Evolutionary conservation across 371 early-diverging fungal genomes (phyloP), one percentile per base, ranked within the genome.

Genomic region (Mucor velutinosus): DNA sequence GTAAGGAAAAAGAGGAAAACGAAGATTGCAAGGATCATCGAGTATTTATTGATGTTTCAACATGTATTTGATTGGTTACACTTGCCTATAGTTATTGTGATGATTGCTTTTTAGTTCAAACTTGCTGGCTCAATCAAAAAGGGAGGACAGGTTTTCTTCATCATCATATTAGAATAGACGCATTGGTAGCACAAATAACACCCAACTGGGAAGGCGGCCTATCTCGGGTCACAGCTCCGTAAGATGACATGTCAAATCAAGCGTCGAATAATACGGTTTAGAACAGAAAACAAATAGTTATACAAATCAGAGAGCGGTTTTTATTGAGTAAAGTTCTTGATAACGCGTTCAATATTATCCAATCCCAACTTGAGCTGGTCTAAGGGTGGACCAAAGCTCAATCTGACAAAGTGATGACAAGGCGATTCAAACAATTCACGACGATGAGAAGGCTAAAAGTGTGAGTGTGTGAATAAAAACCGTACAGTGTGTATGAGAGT

Each of bases 381-480:
- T 59, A 83, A 51, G 14, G 84, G 84, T 27, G 86, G 86, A 0
- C 86, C 86, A 55, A 85, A 85, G 25, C 79, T 79, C 6, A 85
- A 67, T 61, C 86, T 70, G 25, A 85, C 78, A 73, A 83, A 83
- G 47, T 82, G 82, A 57, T 83, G 82, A 58, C 81, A 85, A 4
- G 86, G 84, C n/a, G 79, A 79, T 41, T 82, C 77, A 51, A 83
- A 82, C 15, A 85, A 62, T 47, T 85, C 86, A 51, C 86, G 82
- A 15, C 83, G 78, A 39, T 77, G 77, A n/a, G 83, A 74, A 53
- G 86, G 86, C 76, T 80, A 47, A 67, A 33, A 23, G 6, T 11
- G 17, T 14, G 17, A 14, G n/a, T 43, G 51, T 49, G n/a, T 49
- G 12, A 30, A 29, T 17, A 51, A 51, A 12, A 25, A n/a, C 3